phyloP scores from a whole-genome alignment of 164 flowering plant species.

The Umbilicus rupestris region DNA sequence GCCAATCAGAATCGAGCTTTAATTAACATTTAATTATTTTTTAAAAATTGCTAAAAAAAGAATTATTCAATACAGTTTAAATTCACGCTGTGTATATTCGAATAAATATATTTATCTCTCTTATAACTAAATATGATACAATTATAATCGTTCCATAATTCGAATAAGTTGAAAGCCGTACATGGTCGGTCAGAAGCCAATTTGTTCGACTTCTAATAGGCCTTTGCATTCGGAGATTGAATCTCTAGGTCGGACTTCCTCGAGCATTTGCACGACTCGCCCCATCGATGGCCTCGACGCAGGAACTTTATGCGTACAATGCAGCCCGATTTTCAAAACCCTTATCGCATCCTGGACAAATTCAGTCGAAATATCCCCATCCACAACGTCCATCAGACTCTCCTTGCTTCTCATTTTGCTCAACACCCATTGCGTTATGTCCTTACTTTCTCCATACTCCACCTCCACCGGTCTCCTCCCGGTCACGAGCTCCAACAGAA shows the following conservation, averaged over 20 bases:
- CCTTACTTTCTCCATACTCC: not conserved
- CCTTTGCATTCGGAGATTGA: not conserved
- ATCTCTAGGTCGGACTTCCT: not conserved
- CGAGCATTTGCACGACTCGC: not conserved
- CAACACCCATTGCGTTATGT: not conserved
- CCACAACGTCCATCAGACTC: not conserved
- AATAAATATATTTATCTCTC: too few species aligned
- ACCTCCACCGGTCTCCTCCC: not conserved
- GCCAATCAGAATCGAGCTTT: not conserved
- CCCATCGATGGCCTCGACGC: not conserved
- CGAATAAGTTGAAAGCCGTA: too few species aligned
- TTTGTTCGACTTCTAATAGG: not conserved
- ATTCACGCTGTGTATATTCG: too few species aligned
- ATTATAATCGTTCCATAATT: too few species aligned
- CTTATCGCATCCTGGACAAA: not conserved
- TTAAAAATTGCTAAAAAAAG: too few species aligned
- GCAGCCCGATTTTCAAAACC: not conserved
- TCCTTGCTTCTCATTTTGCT: not conserved
- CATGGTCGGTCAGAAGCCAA: not conserved
- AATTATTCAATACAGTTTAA: too few species aligned
- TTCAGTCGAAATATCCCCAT: not conserved
- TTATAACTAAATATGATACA: too few species aligned
- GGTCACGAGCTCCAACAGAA: constrained; percentile 3
- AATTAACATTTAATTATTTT: not conserved
- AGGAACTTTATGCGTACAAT: not conserved